phyloP scores from a whole-genome alignment of 2,329 filamentous ascomycete genomes.

The Chalaropsis ovoidea region DNA sequence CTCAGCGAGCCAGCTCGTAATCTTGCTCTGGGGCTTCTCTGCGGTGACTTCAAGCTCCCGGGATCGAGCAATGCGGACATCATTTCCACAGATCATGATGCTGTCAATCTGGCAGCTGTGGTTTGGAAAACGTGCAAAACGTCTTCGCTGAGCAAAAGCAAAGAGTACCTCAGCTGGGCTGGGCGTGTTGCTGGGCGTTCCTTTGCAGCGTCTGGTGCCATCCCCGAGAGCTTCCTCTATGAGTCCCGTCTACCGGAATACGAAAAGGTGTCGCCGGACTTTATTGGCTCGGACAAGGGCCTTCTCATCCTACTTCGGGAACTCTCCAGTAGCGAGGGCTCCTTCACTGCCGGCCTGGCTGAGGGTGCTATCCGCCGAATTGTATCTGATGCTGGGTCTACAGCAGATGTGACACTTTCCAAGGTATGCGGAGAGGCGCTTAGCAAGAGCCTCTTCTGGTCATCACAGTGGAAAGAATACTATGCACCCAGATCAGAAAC shows the following conservation, averaged over 20 bases:
- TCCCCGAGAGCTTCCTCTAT: slow-evolving; percentile 49
- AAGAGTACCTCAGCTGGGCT: slow-evolving; percentile 72
- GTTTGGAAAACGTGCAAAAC: slow-evolving; percentile 68
- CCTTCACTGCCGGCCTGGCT: slow-evolving; percentile 47
- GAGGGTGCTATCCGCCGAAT: slow-evolving; percentile 50
- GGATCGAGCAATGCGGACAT: slow-evolving; percentile 44
- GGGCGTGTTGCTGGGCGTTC: slow-evolving; percentile 74
- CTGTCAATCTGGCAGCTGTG: slow-evolving; percentile 51
- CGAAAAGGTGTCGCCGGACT: slow-evolving; percentile 38
- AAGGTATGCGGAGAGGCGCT: slow-evolving; percentile 45
- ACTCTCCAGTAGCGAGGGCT: slow-evolving; percentile 49
- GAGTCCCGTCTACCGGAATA: slow-evolving; percentile 49
- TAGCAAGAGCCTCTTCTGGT: slow-evolving; percentile 41
- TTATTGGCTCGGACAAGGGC: slow-evolving; percentile 51
- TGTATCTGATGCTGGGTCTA: slow-evolving; percentile 43
- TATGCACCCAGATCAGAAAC: slow-evolving; percentile 46
- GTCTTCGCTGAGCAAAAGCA: slow-evolving; percentile 51
- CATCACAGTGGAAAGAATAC: slow-evolving; percentile 50
- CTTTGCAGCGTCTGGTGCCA: slow-evolving; percentile 64
- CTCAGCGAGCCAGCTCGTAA: slow-evolving; percentile 60
- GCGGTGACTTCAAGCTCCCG: slow-evolving; percentile 58
- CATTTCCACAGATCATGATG: slow-evolving; percentile 55
- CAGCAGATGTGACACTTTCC: slow-evolving; percentile 40
- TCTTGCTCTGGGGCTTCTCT: slow-evolving; percentile 62
- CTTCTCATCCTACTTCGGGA: slow-evolving; percentile 53